Evolutionary conservation across 306 rosid species (phyloP).

Genomic region (Acacia acuminata): DNA sequence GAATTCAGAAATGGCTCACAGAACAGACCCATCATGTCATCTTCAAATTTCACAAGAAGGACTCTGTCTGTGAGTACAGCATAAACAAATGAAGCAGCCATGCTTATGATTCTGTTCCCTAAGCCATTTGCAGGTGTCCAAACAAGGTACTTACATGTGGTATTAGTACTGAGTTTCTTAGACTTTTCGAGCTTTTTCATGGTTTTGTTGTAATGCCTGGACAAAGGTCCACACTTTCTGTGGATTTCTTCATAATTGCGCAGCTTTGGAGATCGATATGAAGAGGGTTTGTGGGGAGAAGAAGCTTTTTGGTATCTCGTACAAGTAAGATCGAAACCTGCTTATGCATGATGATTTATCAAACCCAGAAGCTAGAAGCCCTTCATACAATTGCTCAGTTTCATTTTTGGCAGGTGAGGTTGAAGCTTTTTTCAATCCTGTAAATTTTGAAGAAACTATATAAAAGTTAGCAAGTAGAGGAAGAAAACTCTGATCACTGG

Average conservation of each 20-base stretch:
- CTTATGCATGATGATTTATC: slow-evolving; percentile 63
- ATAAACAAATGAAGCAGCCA: slow-evolving; percentile 71
- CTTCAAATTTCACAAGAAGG: slow-evolving; percentile 65
- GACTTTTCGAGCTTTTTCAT: slow-evolving; percentile 35
- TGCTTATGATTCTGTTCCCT: slow-evolving; percentile 73
- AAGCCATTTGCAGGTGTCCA: slow-evolving; percentile 69
- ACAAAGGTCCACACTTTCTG: slow-evolving; percentile 66
- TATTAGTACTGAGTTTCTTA: slow-evolving; percentile 24
- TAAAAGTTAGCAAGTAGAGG: background rate
- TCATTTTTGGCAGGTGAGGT: slow-evolving; percentile 1
- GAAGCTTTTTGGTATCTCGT: slow-evolving; percentile 45
- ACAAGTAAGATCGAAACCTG: slow-evolving; percentile 57
- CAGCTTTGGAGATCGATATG: slow-evolving; percentile 55
- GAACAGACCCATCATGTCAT: slow-evolving; percentile 67
- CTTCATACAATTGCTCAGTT: slow-evolving; percentile 44
- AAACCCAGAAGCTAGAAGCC: slow-evolving; percentile 60
- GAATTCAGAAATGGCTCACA: slow-evolving; percentile 72
- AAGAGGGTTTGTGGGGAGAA: slow-evolving; percentile 55
- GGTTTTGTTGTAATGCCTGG: slow-evolving; percentile 51
- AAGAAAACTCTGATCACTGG: background rate
- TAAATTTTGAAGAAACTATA: background rate
- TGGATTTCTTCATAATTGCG: slow-evolving; percentile 76
- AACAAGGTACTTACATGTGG: slow-evolving; percentile 63
- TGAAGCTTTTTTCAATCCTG: slow-evolving; percentile 20
- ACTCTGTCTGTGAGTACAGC: slow-evolving; percentile 77